A percentile compares a stretch with the other conserved stretches of the same genome.
Evolutionary conservation across 176 grass and related monocot species (phyloP).

Genomic region (Cenchrus americanus): DNA sequence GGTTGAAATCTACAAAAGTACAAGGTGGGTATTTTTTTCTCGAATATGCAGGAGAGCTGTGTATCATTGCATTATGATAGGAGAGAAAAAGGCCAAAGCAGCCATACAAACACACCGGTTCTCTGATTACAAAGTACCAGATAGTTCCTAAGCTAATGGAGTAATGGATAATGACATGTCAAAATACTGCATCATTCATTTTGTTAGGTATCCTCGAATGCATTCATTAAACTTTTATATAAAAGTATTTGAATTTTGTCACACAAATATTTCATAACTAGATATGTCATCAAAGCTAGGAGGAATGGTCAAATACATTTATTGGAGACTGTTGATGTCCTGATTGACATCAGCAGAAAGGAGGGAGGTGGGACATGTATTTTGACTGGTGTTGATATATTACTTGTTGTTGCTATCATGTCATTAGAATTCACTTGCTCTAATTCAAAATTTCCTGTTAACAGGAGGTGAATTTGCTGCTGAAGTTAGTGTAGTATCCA

Average conservation of each 20-base stretch:
- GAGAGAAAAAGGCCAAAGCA: no score
- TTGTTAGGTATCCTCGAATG: not conserved
- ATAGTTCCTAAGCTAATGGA: not conserved
- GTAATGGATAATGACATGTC: not conserved
- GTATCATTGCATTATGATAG: no score
- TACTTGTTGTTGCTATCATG: not conserved
- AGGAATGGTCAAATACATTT: not conserved
- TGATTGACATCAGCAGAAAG: not conserved
- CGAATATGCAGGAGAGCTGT: no score
- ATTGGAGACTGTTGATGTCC: slow-evolving; percentile 2
- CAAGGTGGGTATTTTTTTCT: slow-evolving; percentile 48
- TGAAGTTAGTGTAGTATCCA: slow-evolving; percentile 68
- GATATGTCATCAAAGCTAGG: not conserved
- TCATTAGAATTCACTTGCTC: not conserved
- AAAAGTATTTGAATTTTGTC: not conserved
- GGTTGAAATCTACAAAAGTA: slow-evolving; percentile 70
- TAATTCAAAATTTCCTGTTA: slow-evolving; percentile 14
- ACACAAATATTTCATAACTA: not conserved
- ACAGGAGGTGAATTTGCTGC: slow-evolving; percentile 79
- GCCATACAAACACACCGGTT: no score
- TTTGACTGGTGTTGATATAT: not conserved
- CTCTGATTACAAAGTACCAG: no score
- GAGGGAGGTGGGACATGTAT: not conserved
- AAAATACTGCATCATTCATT: not conserved
- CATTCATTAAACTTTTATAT: not conserved